A percentile compares a stretch with the other conserved stretches of the same genome.
Evolutionary conservation across 2,329 filamentous ascomycete species (phyloP).

Genomic region (Aspergillus sergii): DNA sequence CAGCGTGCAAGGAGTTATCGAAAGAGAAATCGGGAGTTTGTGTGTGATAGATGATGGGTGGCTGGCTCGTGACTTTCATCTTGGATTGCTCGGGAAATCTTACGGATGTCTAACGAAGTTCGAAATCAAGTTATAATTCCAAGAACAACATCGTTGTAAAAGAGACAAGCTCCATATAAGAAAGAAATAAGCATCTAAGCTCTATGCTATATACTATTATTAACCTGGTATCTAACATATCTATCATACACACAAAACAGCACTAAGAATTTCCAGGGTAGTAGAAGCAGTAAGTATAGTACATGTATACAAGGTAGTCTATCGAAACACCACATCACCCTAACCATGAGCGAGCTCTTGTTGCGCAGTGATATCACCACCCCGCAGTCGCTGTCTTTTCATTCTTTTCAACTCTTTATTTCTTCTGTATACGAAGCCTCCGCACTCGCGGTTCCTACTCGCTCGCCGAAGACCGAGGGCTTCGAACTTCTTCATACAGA

Average conservation of each 20-base stretch:
- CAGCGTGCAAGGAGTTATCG: conserved; percentile 1
- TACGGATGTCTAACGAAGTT: not conserved
- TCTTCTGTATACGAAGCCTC: conserved; percentile 32
- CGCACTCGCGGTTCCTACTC: conserved; percentile 38
- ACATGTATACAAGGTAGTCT: not conserved
- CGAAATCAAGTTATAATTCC: not conserved
- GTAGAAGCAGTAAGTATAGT: not conserved
- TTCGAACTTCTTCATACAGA: conserved; percentile 37
- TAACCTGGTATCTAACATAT: conserved; percentile 2
- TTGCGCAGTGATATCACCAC: not conserved
- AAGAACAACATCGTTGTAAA: not conserved
- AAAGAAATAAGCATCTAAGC: not conserved
- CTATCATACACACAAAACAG: not conserved
- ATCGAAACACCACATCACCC: not conserved
- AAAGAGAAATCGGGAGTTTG: not conserved
- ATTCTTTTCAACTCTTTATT: conserved; percentile 7
- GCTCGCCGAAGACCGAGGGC: conserved; percentile 29
- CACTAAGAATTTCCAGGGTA: not conserved
- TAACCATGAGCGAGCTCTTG: not conserved
- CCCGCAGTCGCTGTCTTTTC: conserved; percentile 1
- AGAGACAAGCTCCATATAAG: too few relatives aligned
- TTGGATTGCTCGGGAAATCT: not conserved
- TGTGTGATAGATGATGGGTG: not conserved
- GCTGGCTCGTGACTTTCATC: not conserved
- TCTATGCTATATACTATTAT: not conserved